Conservation (phyloP, 441 rosid genomes). For the Bruguiera hainesii region DNA sequence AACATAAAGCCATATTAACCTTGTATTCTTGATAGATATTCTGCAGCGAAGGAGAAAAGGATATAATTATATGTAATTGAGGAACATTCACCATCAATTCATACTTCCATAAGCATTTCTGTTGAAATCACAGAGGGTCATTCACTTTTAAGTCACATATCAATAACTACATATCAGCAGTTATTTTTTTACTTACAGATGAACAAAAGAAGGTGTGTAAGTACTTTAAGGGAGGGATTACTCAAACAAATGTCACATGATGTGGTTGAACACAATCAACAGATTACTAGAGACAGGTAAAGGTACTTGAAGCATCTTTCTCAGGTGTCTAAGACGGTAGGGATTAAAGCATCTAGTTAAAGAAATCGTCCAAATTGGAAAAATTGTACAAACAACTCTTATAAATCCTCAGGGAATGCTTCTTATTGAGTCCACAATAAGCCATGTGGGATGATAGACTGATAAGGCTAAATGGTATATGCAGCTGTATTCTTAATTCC, state of each 20-base stretch:
- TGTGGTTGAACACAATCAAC: neutral
- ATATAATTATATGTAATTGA: neutral
- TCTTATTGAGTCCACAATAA: neutral
- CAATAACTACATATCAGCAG: no score
- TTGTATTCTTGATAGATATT: neutral
- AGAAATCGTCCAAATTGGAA: neutral
- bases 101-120: neutral
- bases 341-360: neutral
- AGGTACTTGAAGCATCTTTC: neutral
- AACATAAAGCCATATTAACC: neutral
- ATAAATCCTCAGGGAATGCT: neutral
- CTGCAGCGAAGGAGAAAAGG: neutral
- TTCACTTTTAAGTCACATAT: no score
- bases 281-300: neutral
- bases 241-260: no score
- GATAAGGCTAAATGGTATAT: neutral
- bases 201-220: neutral
- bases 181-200: neutral
- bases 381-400: neutral
- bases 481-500: no score
- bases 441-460: neutral
- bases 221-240: neutral
- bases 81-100: neutral
- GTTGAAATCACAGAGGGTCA: no score
- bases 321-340: no score